Base-by-base conservation (phyloP, 805 yeast species). In the Jamesozyma lodderae region DNA sequence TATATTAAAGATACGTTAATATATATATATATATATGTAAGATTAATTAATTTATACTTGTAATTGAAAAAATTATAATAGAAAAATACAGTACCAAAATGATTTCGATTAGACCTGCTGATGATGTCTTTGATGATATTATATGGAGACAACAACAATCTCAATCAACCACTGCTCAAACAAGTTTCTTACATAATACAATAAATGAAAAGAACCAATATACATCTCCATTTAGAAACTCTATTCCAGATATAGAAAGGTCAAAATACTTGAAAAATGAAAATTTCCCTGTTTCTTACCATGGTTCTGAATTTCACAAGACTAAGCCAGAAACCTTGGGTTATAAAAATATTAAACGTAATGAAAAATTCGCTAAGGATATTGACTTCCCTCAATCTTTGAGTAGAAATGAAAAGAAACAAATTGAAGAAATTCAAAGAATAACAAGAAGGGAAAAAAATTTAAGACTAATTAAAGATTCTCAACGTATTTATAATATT, bases 371-470 rank as follows among this genome's bases (percentile, higher is more conserved):
- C 17, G 57, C 60, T 3, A 51, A 46, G 40, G 59, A 51, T 31
- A 54, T 56, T 23, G 41, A 44, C 10, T 52, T 53, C 35, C 60
- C 60, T 5, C 22, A 41, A 13, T 42, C 43, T 25, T 33, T 57
- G 35, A 40, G 39, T 18, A 40, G 41, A 15, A 51, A 41, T 33
- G 60, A 57, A 41, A 41, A 36, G 31, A 46, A 44, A 25, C 62
- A 57, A 40, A 33, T 35, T 14, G 33, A 38, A 31, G 27, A 42
- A 17, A 32, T 53, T 25, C 33, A 33, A 17, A 50, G 50, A 28
- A 31, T 58, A 34, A 46, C 43, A 33, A 31, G 30, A 27, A 52
- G 48, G 38, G 61, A 57, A 44, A 38, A 39, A 11, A 40, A 47
- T 27, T 34, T 58, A 40, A 38, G 38, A 23, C 43, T 49, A 33